phyloP scores from a whole-genome alignment of 495 filamentous ascomycete genomes.

The Penicillium subrubescens region DNA sequence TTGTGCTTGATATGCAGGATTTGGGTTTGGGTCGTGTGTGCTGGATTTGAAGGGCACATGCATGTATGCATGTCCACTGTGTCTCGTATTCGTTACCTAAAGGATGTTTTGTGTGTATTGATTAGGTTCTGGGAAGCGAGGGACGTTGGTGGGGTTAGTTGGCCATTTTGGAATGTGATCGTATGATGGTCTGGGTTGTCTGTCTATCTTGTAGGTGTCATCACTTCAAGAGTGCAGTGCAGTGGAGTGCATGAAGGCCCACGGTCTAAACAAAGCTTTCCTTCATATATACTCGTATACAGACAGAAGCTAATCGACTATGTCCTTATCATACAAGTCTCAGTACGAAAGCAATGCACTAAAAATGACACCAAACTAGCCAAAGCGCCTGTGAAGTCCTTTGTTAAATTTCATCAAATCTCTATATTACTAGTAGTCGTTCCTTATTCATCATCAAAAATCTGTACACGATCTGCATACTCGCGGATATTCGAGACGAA shows the following conservation, averaged over 20 bases:
- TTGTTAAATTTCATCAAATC: background rate
- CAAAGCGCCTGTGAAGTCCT: background rate
- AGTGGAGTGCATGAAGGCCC: too few relatives aligned
- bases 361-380: background rate
- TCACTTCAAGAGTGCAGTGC: too few relatives aligned
- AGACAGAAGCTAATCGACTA: background rate
- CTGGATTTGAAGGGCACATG: too few relatives aligned
- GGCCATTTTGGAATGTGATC: background rate
- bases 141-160: background rate
- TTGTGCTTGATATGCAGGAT: background rate
- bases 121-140: background rate
- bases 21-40: background rate
- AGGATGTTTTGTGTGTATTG: background rate
- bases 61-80: background rate
- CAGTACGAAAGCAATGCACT: background rate
- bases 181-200: background rate
- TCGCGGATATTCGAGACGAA: constrained; percentile 77
- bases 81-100: background rate
- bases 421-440: background rate
- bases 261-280: too few relatives aligned
- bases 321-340: background rate
- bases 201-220: background rate
- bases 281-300: background rate
- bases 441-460: constrained; percentile 63
- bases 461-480: constrained; percentile 78